Evolutionary conservation across 768 basidiomycete species (phyloP).

Genomic region (Lanmaoa pseudosensibilis): DNA sequence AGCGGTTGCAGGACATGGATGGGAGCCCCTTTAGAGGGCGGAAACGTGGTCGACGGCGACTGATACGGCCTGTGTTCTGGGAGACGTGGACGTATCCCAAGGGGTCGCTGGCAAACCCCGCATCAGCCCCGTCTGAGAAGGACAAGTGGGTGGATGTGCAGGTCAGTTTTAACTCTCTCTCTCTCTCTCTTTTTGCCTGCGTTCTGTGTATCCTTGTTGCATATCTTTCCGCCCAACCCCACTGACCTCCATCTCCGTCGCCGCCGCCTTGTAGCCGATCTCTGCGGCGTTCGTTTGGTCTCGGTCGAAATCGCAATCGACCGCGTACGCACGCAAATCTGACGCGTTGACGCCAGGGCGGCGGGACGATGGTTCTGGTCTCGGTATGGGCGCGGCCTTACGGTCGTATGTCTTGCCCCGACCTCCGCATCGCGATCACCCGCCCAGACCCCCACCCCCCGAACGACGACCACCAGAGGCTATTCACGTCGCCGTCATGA

Average conservation of each 20-base stretch:
- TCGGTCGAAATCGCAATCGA: background rate
- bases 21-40: slow-evolving; percentile 1
- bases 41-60: slow-evolving; percentile 20
- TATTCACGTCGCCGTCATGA: slow-evolving; percentile 45
- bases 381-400: slow-evolving; percentile 1
- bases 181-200: background rate
- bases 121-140: background rate
- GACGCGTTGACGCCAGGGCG: background rate
- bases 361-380: background rate
- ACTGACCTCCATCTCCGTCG: background rate
- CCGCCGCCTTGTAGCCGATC: slow-evolving; percentile 16
- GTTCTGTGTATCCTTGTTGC: background rate
- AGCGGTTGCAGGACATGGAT: slow-evolving; percentile 16
- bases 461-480: slow-evolving; percentile 20
- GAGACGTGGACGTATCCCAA: slow-evolving; percentile 20
- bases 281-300: slow-evolving; percentile 24
- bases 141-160: slow-evolving; percentile 20
- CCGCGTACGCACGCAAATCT: background rate
- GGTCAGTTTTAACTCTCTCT: slow-evolving; percentile 18
- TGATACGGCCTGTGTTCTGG: slow-evolving; percentile 17
- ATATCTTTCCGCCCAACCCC: no score
- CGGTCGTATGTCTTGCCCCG: slow-evolving; percentile 5
- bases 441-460: slow-evolving; percentile 13
- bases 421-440: background rate
- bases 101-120: background rate